Percentiles rank a stretch among this genome's conserved stretches.
These are phyloP conservation scores for Xylaria sp. DNA, from an alignment of 2,329 filamentous ascomycete species.

Conservation along the genomic window DNA sequence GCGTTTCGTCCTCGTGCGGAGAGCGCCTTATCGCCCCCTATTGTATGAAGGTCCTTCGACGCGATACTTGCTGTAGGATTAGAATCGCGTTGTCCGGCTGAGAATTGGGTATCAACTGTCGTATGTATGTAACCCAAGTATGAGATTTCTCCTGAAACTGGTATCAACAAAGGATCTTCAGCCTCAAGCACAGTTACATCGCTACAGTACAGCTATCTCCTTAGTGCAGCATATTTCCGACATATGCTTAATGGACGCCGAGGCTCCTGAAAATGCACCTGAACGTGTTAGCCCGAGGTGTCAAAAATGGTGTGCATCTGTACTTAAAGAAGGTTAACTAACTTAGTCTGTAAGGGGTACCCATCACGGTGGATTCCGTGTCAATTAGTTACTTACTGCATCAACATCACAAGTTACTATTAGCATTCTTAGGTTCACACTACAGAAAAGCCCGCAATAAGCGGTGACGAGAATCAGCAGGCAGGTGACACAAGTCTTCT, in stretches of 20 bases:
- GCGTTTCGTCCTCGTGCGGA: slow-evolving; percentile 22
- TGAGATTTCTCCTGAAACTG: slow-evolving; percentile 7
- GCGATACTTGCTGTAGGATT: background rate
- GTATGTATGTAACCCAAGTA: background rate
- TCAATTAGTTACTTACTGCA: background rate
- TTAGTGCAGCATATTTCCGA: slow-evolving; percentile 15
- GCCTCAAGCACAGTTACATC: background rate
- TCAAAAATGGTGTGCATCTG: too few relatives aligned
- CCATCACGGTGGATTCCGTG: background rate
- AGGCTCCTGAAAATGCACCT: background rate
- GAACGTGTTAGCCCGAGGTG: too few relatives aligned
- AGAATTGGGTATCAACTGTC: background rate
- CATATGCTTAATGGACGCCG: background rate
- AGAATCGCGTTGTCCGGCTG: background rate
- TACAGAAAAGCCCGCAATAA: background rate
- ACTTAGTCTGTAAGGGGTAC: background rate
- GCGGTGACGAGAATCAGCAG: background rate
- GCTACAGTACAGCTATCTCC: background rate
- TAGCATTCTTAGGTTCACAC: background rate
- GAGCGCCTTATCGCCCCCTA: slow-evolving; percentile 19
- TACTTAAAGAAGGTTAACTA: background rate
- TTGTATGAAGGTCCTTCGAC: background rate
- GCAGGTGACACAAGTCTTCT: background rate
- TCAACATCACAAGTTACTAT: background rate
- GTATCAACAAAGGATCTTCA: slow-evolving; percentile 13